phyloP scores from a whole-genome alignment of 179 eudicot genomes.

The Heliamphora pulchella region DNA sequence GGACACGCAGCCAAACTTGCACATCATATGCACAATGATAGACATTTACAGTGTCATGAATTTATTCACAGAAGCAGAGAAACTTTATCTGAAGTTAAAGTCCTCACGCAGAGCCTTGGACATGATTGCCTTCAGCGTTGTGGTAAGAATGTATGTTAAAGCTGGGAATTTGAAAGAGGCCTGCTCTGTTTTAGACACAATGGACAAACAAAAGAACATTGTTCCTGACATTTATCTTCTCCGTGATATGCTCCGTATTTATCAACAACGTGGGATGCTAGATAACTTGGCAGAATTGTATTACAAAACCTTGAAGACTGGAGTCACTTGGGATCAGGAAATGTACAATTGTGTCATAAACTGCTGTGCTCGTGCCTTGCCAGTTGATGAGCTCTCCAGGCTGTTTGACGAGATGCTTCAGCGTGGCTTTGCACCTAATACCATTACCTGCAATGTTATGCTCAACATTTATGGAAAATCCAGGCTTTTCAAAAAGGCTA shows the following conservation, averaged over 20 bases:
- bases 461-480: conserved; percentile 80
- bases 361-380: conserved; percentile 86
- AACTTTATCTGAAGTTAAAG: conserved; percentile 44
- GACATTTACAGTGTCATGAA: conserved; percentile 67
- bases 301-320: conserved; percentile 61
- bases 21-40: conserved; percentile 79
- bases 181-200: conserved; percentile 51
- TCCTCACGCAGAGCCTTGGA: conserved; percentile 56
- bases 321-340: conserved; percentile 72
- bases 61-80: conserved; percentile 59
- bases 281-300: conserved; percentile 60
- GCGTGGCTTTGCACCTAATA: conserved; percentile 62
- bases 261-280: conserved; percentile 53
- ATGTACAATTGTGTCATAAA: conserved; percentile 87
- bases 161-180: conserved; percentile 61
- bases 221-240: conserved; percentile 71
- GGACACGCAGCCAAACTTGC: conserved; percentile 57
- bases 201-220: conserved; percentile 57
- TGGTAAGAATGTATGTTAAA: conserved; percentile 75
- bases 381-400: conserved; percentile 82
- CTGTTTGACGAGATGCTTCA: conserved; percentile 87
- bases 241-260: conserved; percentile 84
- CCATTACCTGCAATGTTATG: conserved; percentile 73
- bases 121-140: conserved; percentile 66
- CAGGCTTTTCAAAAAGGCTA: conserved; percentile 62